Evolutionary conservation across 495 filamentous ascomycete species (phyloP).

Genomic region (Hypomontagnella submonticulosa): DNA sequence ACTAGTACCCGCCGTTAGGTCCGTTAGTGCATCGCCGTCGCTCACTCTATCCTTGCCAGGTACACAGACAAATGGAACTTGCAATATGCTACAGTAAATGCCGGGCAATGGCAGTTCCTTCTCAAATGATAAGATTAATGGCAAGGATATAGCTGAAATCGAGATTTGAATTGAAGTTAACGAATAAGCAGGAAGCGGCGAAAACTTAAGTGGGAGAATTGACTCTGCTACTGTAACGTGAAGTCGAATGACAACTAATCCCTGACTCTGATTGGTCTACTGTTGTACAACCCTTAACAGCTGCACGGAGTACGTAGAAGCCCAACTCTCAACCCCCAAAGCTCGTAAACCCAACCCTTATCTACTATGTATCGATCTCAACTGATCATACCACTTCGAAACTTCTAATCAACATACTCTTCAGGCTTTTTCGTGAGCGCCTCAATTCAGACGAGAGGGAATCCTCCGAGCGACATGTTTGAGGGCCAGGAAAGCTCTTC

Average conservation of each 20-base stretch:
- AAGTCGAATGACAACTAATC: constrained; percentile 39
- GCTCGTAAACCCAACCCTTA: background rate
- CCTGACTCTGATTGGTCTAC: background rate
- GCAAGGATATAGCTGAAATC: constrained; percentile 1
- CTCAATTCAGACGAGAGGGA: background rate
- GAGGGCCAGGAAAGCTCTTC: constrained; percentile 34
- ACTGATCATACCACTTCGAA: constrained; percentile 9
- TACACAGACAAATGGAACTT: background rate
- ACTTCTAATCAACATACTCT: constrained; percentile 7
- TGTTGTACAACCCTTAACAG: constrained; percentile 7
- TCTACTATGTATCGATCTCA: background rate
- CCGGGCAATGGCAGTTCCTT: background rate
- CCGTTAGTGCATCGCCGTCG: background rate
- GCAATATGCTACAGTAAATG: background rate
- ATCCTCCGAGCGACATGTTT: constrained; percentile 21
- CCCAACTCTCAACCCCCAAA: constrained; percentile 20
- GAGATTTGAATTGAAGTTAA: constrained; percentile 1
- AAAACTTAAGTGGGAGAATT: constrained; percentile 16
- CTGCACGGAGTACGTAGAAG: background rate
- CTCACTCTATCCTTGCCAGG: background rate
- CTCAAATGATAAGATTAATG: constrained; percentile 1
- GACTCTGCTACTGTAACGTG: constrained; percentile 17
- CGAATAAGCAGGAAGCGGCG: constrained; percentile 21
- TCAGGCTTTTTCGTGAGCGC: background rate
- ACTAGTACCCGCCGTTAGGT: too few species aligned